Evolutionary conservation across 2,329 filamentous ascomycete species (phyloP).

Genomic region (Teratosphaeria pseudoeucalypti): DNA sequence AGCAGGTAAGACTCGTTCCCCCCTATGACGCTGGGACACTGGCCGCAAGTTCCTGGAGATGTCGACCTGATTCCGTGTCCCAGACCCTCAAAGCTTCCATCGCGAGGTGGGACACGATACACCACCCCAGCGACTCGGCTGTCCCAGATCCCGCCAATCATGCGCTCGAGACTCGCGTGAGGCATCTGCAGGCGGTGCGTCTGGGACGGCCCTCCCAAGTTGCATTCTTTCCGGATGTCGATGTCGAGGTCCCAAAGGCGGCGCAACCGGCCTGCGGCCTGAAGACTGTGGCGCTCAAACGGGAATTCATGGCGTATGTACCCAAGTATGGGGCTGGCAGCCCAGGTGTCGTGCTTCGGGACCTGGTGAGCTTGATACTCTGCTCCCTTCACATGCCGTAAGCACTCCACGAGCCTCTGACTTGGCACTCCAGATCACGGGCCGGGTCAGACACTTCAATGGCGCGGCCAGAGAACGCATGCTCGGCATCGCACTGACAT

Average conservation of each 20-base stretch:
- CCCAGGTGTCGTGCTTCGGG: conserved; percentile 6
- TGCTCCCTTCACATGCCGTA: not conserved
- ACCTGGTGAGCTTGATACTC: conserved; percentile 4
- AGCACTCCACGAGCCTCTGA: not conserved
- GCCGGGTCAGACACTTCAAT: not conserved
- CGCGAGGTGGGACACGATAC: not conserved
- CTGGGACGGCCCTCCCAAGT: conserved; percentile 7
- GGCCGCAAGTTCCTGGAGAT: not conserved
- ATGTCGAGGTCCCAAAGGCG: not conserved
- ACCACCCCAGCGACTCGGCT: not conserved
- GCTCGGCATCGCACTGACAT: not conserved
- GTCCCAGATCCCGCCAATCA: conserved; percentile 2
- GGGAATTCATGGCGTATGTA: conserved; percentile 9
- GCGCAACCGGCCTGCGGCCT: not conserved
- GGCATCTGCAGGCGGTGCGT: conserved; percentile 10
- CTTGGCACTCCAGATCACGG: not conserved
- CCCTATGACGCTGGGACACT: too few species aligned
- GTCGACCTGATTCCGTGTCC: not conserved
- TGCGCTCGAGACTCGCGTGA: conserved; percentile 1
- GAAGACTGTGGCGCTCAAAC: conserved; percentile 2
- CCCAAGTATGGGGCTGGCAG: conserved; percentile 1
- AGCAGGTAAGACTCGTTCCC: not conserved
- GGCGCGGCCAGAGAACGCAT: not conserved
- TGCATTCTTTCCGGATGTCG: not conserved
- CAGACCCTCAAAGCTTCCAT: not conserved